Conservation (phyloP, 768 basidiomycete species). For the Mycena crocata region DNA sequence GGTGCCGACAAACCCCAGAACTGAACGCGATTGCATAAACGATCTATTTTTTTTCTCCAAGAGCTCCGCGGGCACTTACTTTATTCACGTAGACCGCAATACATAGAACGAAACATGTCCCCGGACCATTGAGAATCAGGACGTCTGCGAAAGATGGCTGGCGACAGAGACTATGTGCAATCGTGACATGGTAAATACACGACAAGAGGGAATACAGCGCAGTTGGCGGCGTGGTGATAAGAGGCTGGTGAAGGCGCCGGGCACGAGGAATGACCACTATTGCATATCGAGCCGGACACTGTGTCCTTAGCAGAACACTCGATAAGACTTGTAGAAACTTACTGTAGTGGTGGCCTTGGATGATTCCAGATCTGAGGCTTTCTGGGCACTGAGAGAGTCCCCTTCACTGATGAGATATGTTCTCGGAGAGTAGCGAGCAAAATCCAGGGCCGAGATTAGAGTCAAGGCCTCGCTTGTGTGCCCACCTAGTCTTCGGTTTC, state of each 20-base stretch:
- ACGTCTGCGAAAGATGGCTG: conserved; percentile 69
- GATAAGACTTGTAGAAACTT: conserved; percentile 15
- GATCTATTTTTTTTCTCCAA: background rate
- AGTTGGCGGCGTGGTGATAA: conserved; percentile 76
- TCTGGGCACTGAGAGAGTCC: conserved; percentile 80
- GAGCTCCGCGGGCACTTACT: conserved; percentile 54
- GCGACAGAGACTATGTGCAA: conserved; percentile 58
- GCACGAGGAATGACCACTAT: conserved; percentile 87
- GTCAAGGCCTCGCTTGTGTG: conserved; percentile 91
- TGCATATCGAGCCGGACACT: conserved; percentile 48
- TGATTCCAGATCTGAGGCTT: conserved; percentile 75
- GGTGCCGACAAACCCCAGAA: conserved; percentile 81
- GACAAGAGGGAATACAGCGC: conserved; percentile 68
- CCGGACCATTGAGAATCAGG: conserved; percentile 93
- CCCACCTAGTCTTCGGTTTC: conserved; percentile 70
- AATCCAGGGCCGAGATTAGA: conserved; percentile 79
- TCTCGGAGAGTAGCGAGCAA: conserved; percentile 78
- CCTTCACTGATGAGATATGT: conserved; percentile 87
- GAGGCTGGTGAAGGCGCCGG: conserved; percentile 84
- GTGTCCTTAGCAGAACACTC: background rate
- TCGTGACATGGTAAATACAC: conserved; percentile 71
- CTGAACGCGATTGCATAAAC: conserved; percentile 53
- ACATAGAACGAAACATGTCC: conserved; percentile 89
- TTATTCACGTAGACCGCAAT: conserved; percentile 76
- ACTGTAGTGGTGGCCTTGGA: conserved; percentile 43